Evolutionary conservation across 1,139 yeast genomes (phyloP), one percentile per base, ranked within the genome.

Genomic region (Starmera stellimalicola): DNA sequence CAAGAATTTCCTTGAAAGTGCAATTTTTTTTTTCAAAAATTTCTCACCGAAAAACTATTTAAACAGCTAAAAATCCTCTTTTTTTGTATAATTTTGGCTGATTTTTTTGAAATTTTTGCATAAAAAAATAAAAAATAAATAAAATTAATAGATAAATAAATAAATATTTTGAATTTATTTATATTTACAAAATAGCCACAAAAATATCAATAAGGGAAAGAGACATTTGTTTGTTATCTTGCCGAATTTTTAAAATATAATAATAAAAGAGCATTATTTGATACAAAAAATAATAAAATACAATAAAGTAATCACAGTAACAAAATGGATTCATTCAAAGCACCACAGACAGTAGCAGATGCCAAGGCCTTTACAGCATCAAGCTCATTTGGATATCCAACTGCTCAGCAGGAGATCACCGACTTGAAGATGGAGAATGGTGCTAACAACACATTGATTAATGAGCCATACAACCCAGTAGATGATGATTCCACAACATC

Each of bases 401-500:
- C 52, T 3, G 52, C 52, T 1, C 29, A 38, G 2, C 51, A 47
- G 32, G 53, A 49, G 29, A 37, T 49, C 20, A 39, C 38, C 3
- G 50, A 47, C 7, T 12, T 36, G 6, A 41, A 40, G n/a, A 12
- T 15, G 14, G 32, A 30, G 25, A 15, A 10, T 14, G 27, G 14
- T 7, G 29, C 12, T 15, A 16, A 23, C 23, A 35, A 25, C 36
- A 45, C 31, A 6, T 18, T 16, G 16, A 26, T 33, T 20, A 26
- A 18, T 25, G 40, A 39, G 30, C 31, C 39, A 17, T 39, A 39
- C 16, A 45, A 42, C 11, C 46, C 47, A 4, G 45, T 34, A 9
- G 80, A 72, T 27, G 78, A 71, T 34, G 81, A 77, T 40, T 77
- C 81, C 27, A 73, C 81, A 6, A 77, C 88, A 2, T 83, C 95